Base-by-base conservation (phyloP, 345 rosid genomes). In the Trapa bicornis region DNA sequence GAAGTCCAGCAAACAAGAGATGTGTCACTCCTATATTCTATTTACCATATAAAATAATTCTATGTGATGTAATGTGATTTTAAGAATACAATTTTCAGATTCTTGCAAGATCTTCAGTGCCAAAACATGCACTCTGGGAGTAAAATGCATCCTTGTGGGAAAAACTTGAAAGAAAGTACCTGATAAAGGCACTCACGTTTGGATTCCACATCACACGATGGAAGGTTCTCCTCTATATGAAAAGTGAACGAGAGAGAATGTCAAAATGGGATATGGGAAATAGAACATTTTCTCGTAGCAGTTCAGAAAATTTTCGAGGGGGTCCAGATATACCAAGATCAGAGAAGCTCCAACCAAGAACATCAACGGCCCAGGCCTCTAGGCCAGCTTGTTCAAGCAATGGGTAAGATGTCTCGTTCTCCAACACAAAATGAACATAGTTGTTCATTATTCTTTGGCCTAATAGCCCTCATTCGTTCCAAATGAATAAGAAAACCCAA, bases 301-400 rank as follows among this genome's bases (percentile, higher is more conserved):
- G 65, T 38, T 64, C 33, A 54, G 41, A 6, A 0, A 22, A 12
- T 45, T 15, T 65, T 11, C 61, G 33, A 45, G 65, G 58, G 39
- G 65, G 41, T 29, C 3, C 22, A 8, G 45, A 61, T 80, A 39
- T 39, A 88, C 98, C 91, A 81, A 94, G 80, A 86, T 87, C 89
- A 74, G 89, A 87, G 85, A 88, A 94, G 41, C 99, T 97, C 97
- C 96, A 94, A 65, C 95, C 97, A 72, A 94, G 96, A 75, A 91
- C 80, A 74, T 94, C 97, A 54, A 90, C 66, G 64, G 92, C 96
- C 96, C 99, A 94, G 52, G 97, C 72, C 81, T 89, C 96, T 41
- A 89, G 71, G 68, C 91, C 92, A 36, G 95, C 89, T 62, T 91
- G 97, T 80, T 91, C 97, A 2, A 94, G 99, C 79, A 87, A 73